A percentile compares a stretch with the other conserved stretches of the same genome.
Conservation (phyloP, 345 rosid species). For the Citrus inodora region DNA sequence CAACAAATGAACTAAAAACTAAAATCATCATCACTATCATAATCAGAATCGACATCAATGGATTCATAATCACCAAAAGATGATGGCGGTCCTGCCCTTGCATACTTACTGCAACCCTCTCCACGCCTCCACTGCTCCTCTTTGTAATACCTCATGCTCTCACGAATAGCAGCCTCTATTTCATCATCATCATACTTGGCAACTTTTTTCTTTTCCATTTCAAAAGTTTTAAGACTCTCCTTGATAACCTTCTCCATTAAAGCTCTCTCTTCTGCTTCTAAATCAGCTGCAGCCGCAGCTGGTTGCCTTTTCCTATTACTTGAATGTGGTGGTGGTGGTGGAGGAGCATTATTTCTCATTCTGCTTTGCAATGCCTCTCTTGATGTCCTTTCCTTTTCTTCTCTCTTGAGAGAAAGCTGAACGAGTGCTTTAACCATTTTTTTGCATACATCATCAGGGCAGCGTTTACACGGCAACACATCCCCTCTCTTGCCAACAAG, state of each 20-base stretch:
- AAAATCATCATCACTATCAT: neutral
- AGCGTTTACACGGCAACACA: neutral
- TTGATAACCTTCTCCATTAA: neutral
- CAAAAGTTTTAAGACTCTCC: neutral
- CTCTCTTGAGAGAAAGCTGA: neutral
- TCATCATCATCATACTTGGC: neutral
- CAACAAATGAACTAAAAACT: neutral
- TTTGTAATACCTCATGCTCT: neutral
- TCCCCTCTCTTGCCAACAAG: neutral
- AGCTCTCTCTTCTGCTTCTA: neutral
- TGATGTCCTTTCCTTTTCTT: neutral
- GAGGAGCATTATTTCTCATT: neutral
- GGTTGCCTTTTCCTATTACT: neutral
- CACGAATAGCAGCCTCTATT: neutral
- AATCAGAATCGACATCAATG: neutral
- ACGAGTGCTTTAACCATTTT: neutral
- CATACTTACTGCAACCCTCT: conserved; percentile 5
- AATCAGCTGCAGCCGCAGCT: neutral
- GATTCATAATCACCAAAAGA: neutral
- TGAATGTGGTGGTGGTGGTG: neutral
- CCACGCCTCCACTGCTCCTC: conserved; percentile 1
- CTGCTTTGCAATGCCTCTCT: neutral
- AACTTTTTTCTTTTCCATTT: neutral
- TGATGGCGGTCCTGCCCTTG: neutral
- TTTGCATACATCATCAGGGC: neutral